Conservation (phyloP, 2,329 filamentous ascomycete species). For the Claviceps monticola region DNA sequence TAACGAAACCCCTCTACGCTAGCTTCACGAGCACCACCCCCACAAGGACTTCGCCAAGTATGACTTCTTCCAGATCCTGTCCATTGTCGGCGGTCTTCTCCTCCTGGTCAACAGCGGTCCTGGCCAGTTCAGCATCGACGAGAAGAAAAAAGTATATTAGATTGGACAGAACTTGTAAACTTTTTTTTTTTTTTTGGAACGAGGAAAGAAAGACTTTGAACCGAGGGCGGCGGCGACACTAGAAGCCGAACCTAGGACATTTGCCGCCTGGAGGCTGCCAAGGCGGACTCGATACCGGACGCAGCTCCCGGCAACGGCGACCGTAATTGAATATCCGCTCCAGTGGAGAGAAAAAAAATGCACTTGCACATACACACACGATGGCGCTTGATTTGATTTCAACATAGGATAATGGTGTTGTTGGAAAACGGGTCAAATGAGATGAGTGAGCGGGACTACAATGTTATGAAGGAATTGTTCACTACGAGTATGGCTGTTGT, state of each 20-base stretch:
- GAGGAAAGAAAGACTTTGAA: not conserved
- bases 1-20: not conserved
- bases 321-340: not conserved
- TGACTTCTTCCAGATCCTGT: slow-evolving; percentile 99
- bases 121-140: slow-evolving; percentile 93
- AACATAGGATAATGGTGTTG: slow-evolving; percentile 1
- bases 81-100: slow-evolving; percentile 91
- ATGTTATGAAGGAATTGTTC: not conserved
- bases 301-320: not conserved
- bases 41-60: slow-evolving; percentile 99
- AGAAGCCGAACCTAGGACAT: too few relatives aligned
- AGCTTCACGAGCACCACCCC: slow-evolving; percentile 95
- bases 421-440: not conserved
- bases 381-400: slow-evolving; percentile 1
- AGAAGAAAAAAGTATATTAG: slow-evolving; percentile 99
- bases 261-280: not conserved
- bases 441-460: not conserved
- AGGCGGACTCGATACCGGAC: slow-evolving; percentile 8
- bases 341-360: not conserved
- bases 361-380: not conserved
- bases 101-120: slow-evolving; percentile 98
- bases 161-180: not conserved
- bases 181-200: not conserved
- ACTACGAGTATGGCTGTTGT: slow-evolving; percentile 7
- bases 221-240: too few relatives aligned